These are phyloP conservation scores for Citrullus colocynthis DNA, from an alignment of 306 rosid genomes.

Conservation along the genomic window DNA sequence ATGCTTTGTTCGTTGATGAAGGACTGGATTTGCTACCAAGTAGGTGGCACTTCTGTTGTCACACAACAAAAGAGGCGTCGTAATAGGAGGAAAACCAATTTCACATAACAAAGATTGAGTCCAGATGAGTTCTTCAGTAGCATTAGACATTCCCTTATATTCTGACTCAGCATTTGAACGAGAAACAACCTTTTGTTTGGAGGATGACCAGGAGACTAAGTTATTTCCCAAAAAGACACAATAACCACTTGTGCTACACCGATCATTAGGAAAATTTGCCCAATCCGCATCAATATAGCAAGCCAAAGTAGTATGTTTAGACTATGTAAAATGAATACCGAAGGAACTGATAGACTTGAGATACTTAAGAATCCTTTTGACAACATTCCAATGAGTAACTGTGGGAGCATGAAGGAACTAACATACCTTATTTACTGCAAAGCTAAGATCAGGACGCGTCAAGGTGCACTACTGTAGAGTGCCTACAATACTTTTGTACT, in stretches of 20 bases:
- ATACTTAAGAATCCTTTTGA: not conserved
- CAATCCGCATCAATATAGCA: not conserved
- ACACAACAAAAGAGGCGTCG: no score
- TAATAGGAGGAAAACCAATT: no score
- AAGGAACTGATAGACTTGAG: accelerated
- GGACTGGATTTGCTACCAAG: no score
- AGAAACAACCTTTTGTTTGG: not conserved
- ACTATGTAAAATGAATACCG: not conserved
- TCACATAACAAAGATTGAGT: not conserved
- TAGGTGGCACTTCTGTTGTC: no score
- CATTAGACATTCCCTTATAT: not conserved
- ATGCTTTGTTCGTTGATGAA: no score
- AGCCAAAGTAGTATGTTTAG: accelerated
- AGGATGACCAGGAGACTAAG: not conserved
- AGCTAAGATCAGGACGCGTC: not conserved
- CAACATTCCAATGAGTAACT: not conserved
- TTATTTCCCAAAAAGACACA: not conserved
- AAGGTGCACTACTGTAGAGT: not conserved
- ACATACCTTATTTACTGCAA: not conserved
- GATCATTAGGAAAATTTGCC: not conserved
- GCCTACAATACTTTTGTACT: not conserved
- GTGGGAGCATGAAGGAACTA: not conserved
- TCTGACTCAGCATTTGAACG: not conserved
- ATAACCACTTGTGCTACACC: not conserved
- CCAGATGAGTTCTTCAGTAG: not conserved